Evolutionary conservation across 1,139 yeast species (phyloP).

Genomic region (Geotrichum restrictum): DNA sequence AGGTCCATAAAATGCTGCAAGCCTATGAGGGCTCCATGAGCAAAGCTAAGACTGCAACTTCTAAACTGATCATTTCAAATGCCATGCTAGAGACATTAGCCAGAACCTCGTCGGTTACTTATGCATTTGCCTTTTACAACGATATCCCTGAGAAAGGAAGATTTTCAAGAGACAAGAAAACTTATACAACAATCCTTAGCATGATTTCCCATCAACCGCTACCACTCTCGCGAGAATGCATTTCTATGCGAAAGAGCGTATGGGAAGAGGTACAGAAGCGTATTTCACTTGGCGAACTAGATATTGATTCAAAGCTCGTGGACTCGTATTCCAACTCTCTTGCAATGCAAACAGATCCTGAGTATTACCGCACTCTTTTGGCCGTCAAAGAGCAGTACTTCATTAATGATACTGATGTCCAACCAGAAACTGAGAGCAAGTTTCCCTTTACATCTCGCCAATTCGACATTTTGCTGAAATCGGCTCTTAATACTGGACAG

Average conservation of each 20-base stretch:
- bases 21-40: slow-evolving; percentile 14
- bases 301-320: slow-evolving; percentile 12
- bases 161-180: slow-evolving; percentile 20
- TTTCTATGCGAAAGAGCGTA: slow-evolving; percentile 8
- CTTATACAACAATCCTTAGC: slow-evolving; percentile 21
- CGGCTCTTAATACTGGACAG: slow-evolving; percentile 18
- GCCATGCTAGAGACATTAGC: slow-evolving; percentile 17
- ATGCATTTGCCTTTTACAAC: slow-evolving; percentile 18
- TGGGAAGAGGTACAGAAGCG: slow-evolving; percentile 19
- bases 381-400: slow-evolving; percentile 14
- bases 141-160: slow-evolving; percentile 19
- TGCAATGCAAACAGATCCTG: slow-evolving; percentile 9
- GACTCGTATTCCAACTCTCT: slow-evolving; percentile 19
- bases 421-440: slow-evolving; percentile 3
- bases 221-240: slow-evolving; percentile 10
- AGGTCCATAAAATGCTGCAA: slow-evolving; percentile 15
- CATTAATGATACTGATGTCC: neutral
- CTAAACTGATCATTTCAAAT: slow-evolving; percentile 18
- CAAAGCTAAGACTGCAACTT: neutral
- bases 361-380: slow-evolving; percentile 5
- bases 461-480: slow-evolving; percentile 18
- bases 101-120: slow-evolving; percentile 6
- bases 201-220: slow-evolving; percentile 17
- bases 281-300: slow-evolving; percentile 8
- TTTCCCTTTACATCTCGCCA: slow-evolving; percentile 17